Evolutionary conservation across 2,329 filamentous ascomycete species (phyloP).

Genomic region (Zarea fungicola): DNA sequence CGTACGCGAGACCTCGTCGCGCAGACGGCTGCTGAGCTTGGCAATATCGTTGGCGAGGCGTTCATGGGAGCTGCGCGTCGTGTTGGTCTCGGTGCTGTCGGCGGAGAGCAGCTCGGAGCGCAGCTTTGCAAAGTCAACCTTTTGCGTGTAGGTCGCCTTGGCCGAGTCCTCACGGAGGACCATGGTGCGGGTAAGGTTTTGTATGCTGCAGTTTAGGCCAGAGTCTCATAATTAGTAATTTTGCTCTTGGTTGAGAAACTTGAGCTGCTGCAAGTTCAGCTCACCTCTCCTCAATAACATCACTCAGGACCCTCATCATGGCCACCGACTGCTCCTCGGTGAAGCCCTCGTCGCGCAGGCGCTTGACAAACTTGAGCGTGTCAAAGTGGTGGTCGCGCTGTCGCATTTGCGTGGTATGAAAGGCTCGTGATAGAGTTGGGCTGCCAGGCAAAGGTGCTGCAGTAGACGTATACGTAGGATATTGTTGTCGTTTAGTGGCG

Average conservation of each 20-base stretch:
- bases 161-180: constrained; percentile 90
- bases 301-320: constrained; percentile 97
- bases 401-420: constrained; percentile 59
- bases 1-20: constrained; percentile 91
- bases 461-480: constrained; percentile 17
- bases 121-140: constrained; percentile 96
- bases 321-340: constrained; percentile 92
- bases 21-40: constrained; percentile 81
- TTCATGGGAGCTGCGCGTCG: constrained; percentile 87
- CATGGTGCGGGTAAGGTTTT: constrained; percentile 97
- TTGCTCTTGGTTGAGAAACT: not conserved
- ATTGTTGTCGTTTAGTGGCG: constrained; percentile 15
- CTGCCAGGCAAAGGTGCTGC: constrained; percentile 13
- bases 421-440: constrained; percentile 39
- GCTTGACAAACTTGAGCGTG: constrained; percentile 93
- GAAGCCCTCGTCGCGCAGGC: constrained; percentile 84
- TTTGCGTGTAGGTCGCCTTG: constrained; percentile 75
- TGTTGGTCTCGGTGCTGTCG: constrained; percentile 83
- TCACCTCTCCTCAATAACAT: constrained; percentile 92
- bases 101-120: constrained; percentile 89
- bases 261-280: constrained; percentile 2
- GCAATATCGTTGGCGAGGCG: constrained; percentile 89
- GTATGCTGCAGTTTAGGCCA: constrained; percentile 56
- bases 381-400: constrained; percentile 91
- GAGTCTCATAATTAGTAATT: not conserved